Evolutionary conservation across 1,284 basidiomycete species (phyloP).

Genomic region (Stygiomarasmius scandens): DNA sequence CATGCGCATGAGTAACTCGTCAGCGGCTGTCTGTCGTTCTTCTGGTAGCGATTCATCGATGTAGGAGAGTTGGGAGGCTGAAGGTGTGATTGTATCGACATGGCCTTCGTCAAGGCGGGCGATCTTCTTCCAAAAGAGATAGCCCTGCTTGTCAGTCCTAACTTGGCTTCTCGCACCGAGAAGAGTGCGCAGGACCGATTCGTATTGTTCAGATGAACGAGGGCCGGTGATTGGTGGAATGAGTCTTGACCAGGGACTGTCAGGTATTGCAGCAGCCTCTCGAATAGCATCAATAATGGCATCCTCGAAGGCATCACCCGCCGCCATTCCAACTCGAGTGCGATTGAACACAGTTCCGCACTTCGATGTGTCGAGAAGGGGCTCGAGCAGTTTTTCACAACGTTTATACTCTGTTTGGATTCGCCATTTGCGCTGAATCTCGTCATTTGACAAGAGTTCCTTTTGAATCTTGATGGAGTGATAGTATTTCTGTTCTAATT

Average conservation of each 20-base stretch:
- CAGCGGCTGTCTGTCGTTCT: constrained; percentile 42
- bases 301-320: constrained; percentile 39
- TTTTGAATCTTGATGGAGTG: constrained; percentile 23
- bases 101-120: constrained; percentile 38
- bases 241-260: constrained; percentile 47
- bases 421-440: constrained; percentile 17
- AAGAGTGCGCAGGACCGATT: constrained; percentile 50
- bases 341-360: constrained; percentile 33
- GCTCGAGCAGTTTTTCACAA: constrained; percentile 34
- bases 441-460: constrained; percentile 14
- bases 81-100: constrained; percentile 45
- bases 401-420: constrained; percentile 26
- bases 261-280: constrained; percentile 40
- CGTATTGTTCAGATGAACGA: constrained; percentile 49
- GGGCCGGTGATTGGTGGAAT: constrained; percentile 43
- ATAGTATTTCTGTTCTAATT: background rate
- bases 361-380: constrained; percentile 37
- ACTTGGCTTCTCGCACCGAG: constrained; percentile 47
- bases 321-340: constrained; percentile 30
- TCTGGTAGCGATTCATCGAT: constrained; percentile 42
- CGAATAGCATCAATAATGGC: constrained; percentile 51
- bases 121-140: constrained; percentile 51
- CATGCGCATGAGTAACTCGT: constrained; percentile 34
- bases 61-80: constrained; percentile 54
- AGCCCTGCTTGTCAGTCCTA: constrained; percentile 40